Base-by-base conservation (phyloP, 176 grass and related monocot genomes). In the Oryza nivara region DNA sequence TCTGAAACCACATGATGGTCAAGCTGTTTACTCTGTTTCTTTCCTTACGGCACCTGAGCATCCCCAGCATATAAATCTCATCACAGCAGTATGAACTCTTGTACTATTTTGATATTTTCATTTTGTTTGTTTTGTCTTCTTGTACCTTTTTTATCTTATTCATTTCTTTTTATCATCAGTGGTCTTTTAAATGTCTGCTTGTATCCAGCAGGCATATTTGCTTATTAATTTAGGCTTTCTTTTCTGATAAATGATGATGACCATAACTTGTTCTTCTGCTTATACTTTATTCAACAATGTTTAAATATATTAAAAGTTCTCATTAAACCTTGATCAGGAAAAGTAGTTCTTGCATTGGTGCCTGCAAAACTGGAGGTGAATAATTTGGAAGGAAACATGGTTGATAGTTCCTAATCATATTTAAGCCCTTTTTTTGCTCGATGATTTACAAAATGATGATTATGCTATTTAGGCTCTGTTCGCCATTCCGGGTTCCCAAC, bases 31-130 rank as follows among this genome's bases (percentile, higher is more conserved):
- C 52, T 95, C 89, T 2, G 93, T 98, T 75, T 86, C 88, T 40
- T 98, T 98, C 68, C 83, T 98, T 74, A 95, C 93, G 11, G 86
- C 96, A 65, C 91, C 88, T 60, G 86, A 98, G 30, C 87, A 54
- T n/a, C 93, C 96, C 63, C 82, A 88, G 82, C 96, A 98, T 85
- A 95, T 98, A 73, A 95, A 95, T 93, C 91, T 98, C 9, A 82
- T 98, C 49, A 98, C 95, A 80, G 88, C 92, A n/a, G 96, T 98
- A 93, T 80, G 87, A 28, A 70, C 80, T 89, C 70, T 83, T 86
- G 35, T 46, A 23, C 7, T 63, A 13, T 65, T 66, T 25, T 52
- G 1, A 52, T 16, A 58, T 43, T 86, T 71, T 40, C 2, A 67
- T 17, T 72, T 35, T 8, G 10, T 65, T 71, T 60, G 1, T 81